These are phyloP conservation scores for Combretum micranthum DNA, from an alignment of 345 rosid species.

Conservation along the genomic window DNA sequence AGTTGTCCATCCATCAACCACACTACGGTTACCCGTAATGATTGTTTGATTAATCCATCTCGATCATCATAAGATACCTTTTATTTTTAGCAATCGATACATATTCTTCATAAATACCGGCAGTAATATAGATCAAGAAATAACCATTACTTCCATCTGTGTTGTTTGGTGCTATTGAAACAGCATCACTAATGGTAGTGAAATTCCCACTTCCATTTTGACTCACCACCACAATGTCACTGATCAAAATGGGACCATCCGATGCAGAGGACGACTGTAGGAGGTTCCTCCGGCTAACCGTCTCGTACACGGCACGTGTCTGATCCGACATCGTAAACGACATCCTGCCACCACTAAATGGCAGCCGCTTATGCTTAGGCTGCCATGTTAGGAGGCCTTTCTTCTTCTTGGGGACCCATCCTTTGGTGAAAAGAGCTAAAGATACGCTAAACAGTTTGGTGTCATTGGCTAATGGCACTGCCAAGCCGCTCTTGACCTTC, in stretches of 20 bases:
- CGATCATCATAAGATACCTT: conserved; percentile 71
- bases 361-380: conserved; percentile 24
- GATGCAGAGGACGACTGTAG: conserved; percentile 19
- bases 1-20: conserved; percentile 81
- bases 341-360: conserved; percentile 39
- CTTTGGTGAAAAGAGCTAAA: conserved; percentile 61
- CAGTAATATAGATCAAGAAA: conserved; percentile 59
- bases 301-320: conserved; percentile 45
- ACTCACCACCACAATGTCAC: conserved; percentile 56
- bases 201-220: conserved; percentile 74
- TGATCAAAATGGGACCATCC: conserved; percentile 26
- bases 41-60: conserved; percentile 74
- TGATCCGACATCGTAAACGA: conserved; percentile 48
- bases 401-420: conserved; percentile 62
- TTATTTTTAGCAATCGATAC: conserved; percentile 62
- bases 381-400: conserved; percentile 16
- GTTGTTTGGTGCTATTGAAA: conserved; percentile 69
- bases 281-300: conserved; percentile 49
- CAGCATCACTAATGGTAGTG: conserved; percentile 60
- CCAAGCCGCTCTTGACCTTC: conserved; percentile 44
- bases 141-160: conserved; percentile 47
- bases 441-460: conserved; percentile 72
- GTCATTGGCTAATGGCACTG: conserved; percentile 49
- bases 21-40: conserved; percentile 76
- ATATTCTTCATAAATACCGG: conserved; percentile 77